Conservation (phyloP, 192 early-diverging fungal genomes). For the Rhizophagus prolifer region DNA sequence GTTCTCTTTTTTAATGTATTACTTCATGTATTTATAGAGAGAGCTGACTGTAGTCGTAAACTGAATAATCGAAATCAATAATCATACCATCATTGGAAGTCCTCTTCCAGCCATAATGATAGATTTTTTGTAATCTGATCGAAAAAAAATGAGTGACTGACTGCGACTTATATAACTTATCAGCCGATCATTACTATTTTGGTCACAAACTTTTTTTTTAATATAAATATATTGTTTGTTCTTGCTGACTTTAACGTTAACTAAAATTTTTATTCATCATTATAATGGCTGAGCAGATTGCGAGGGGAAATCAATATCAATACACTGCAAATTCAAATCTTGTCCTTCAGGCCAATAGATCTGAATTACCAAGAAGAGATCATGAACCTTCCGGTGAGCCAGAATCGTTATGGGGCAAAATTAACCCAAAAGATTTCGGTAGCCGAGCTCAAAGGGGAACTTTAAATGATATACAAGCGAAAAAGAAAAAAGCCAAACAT, state of each 20-base stretch:
- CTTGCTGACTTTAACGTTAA: too few species aligned
- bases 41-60: neutral
- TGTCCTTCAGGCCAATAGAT: slow-evolving; percentile 89
- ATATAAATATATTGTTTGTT: too few species aligned
- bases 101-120: slow-evolving; percentile 4
- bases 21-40: neutral
- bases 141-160: too few species aligned
- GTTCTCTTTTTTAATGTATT: too few species aligned
- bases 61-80: neutral
- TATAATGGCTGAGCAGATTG: slow-evolving; percentile 65
- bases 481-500: slow-evolving; percentile 60
- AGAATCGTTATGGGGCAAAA: slow-evolving; percentile 85
- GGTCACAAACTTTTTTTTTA: too few species aligned
- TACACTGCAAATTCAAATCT: slow-evolving; percentile 94
- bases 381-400: slow-evolving; percentile 95
- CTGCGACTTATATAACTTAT: too few species aligned
- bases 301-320: slow-evolving; percentile 70
- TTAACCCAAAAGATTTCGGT: slow-evolving; percentile 86
- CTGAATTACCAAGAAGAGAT: slow-evolving; percentile 74
- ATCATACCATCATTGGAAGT: slow-evolving; percentile 9
- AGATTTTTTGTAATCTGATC: neutral
- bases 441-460: slow-evolving; percentile 67
- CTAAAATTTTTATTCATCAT: neutral
- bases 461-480: slow-evolving; percentile 61
- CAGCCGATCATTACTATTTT: too few species aligned